Percentiles rank a stretch among this genome's conserved stretches.
Conservation (phyloP, 495 filamentous ascomycete species). For the Tuber magnatum region DNA sequence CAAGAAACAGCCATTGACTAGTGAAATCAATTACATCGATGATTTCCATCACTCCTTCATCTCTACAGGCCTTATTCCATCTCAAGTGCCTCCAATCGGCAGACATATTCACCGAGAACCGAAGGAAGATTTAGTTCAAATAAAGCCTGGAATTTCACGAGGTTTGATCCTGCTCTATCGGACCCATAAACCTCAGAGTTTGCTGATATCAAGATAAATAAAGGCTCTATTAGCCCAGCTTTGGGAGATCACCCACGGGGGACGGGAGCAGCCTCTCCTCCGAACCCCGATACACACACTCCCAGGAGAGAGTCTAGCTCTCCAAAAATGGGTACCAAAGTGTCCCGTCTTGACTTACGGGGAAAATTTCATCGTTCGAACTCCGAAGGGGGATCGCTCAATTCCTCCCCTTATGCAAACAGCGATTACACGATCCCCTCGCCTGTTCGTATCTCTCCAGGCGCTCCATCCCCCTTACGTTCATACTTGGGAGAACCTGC, state of each 20-base stretch:
- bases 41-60: conserved; percentile 1
- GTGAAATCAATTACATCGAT: neutral
- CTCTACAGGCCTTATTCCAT: neutral
- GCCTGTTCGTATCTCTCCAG: neutral
- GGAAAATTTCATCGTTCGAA: neutral
- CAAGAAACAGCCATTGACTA: neutral
- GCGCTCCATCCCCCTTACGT: neutral
- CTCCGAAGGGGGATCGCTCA: neutral
- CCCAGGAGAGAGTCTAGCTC: neutral
- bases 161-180: neutral
- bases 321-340: neutral
- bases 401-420: neutral
- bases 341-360: neutral
- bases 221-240: neutral
- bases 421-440: neutral
- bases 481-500: neutral
- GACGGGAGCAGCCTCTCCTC: neutral
- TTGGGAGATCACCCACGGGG: neutral
- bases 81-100: neutral
- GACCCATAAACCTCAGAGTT: neutral
- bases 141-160: neutral
- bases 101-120: neutral
- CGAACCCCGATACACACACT: neutral
- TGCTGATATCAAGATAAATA: neutral
- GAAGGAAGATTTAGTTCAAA: neutral